phyloP scores from a whole-genome alignment of 2,329 filamentous ascomycete species.

The Cryphonectria nitschkei region DNA sequence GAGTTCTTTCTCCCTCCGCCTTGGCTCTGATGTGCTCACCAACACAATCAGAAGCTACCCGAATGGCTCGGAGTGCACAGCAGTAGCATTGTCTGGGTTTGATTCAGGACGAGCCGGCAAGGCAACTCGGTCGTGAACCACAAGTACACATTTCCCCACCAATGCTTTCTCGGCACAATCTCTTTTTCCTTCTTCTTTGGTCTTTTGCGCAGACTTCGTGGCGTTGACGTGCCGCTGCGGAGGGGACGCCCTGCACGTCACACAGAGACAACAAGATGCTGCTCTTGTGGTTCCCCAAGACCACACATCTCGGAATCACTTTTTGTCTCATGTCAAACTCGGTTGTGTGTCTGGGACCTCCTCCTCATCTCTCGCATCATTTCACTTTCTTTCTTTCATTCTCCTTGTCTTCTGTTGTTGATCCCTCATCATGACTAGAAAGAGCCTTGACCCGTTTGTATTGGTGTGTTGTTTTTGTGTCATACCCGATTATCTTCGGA shows the following conservation, averaged over 20 bases:
- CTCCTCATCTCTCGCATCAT: neutral
- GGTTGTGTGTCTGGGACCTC: neutral
- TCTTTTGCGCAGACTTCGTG: neutral
- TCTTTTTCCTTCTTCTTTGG: neutral
- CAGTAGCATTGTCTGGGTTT: conserved; percentile 3
- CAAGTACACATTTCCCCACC: conserved; percentile 21
- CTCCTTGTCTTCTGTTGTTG: neutral
- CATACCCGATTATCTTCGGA: conserved; percentile 21
- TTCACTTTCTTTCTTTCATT: neutral
- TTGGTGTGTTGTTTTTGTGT: conserved; percentile 22
- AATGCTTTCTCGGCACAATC: conserved; percentile 18
- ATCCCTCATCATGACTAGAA: neutral
- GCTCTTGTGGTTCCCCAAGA: conserved; percentile 18
- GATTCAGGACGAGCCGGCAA: neutral
- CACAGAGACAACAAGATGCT: conserved; percentile 15
- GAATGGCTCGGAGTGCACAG: conserved; percentile 11
- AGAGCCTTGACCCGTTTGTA: neutral
- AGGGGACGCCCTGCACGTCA: conserved; percentile 17
- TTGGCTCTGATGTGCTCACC: neutral
- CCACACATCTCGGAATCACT: conserved; percentile 5
- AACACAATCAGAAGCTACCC: neutral
- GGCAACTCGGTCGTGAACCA: neutral
- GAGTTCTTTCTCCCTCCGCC: neutral
- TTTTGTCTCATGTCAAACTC: neutral
- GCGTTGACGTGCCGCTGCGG: conserved; percentile 18